Percentiles rank a stretch among this genome's conserved stretches.
Conservation (phyloP, 257 asterid species). For the Leptodermis oblonga region DNA sequence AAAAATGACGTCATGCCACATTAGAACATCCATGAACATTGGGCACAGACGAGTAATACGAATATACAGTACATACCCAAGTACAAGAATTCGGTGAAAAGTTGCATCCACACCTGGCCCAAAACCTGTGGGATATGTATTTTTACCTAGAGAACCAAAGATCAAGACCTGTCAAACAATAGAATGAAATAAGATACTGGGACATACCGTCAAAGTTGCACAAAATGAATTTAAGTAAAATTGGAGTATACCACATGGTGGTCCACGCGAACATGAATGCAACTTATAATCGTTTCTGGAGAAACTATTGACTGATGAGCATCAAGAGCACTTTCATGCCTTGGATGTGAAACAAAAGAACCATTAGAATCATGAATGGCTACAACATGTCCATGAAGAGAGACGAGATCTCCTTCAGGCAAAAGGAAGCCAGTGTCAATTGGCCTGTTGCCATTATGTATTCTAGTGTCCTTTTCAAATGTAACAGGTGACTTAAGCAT, state of each 20-base stretch:
- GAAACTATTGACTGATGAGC: conserved; percentile 31
- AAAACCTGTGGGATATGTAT: conserved; percentile 55
- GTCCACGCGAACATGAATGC: conserved; percentile 60
- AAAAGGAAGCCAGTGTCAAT: conserved; percentile 30
- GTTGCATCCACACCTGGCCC: conserved; percentile 61
- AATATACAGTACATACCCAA: conserved; percentile 36
- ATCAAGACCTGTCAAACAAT: conserved; percentile 53
- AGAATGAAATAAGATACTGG: conserved; percentile 20
- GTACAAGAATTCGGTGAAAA: conserved; percentile 71
- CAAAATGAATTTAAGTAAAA: conserved; percentile 13
- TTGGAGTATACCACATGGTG: conserved; percentile 36
- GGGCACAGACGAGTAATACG: not conserved
- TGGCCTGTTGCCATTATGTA: conserved; percentile 11
- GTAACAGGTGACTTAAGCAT: conserved; percentile 24
- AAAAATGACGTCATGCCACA: not conserved
- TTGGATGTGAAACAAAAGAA: conserved; percentile 31
- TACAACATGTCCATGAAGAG: conserved; percentile 57
- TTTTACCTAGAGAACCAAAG: conserved; percentile 40
- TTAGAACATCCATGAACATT: not conserved
- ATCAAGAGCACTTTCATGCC: conserved; percentile 18
- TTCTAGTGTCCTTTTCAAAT: conserved; percentile 27
- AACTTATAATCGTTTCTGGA: conserved; percentile 39
- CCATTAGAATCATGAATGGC: conserved; percentile 49
- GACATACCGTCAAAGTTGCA: conserved; percentile 8
- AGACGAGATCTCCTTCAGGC: conserved; percentile 66